A percentile compares a stretch with the other conserved stretches of the same genome.
These are phyloP conservation scores for Rhizopogon rudus DNA, from an alignment of 768 basidiomycete genomes.

Conservation along the genomic window DNA sequence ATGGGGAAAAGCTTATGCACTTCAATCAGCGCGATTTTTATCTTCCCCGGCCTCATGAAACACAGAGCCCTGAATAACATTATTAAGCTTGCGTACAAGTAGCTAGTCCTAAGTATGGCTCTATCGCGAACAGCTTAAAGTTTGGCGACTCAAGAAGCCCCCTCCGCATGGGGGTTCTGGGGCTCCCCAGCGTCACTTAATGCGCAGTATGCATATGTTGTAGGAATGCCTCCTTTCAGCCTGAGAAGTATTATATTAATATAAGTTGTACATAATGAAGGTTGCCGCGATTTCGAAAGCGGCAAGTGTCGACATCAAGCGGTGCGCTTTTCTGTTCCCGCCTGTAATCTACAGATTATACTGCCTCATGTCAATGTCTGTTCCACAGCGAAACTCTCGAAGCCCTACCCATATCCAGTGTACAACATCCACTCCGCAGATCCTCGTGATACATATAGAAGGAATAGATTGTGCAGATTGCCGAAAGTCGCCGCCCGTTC, in stretches of 20 bases:
- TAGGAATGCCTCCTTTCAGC: background rate
- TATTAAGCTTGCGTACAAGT: no score
- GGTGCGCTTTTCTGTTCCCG: background rate
- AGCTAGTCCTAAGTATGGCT: background rate
- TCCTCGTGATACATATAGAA: background rate
- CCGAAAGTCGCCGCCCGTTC: background rate
- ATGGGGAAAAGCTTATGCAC: slow-evolving; percentile 6
- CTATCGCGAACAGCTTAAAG: background rate
- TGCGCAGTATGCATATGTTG: no score
- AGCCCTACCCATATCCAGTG: background rate
- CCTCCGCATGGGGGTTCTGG: background rate
- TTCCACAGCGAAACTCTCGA: background rate
- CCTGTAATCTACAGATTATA: background rate
- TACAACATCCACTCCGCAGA: background rate
- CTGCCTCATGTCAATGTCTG: background rate
- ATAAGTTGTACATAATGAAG: no score
- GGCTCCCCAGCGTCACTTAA: background rate
- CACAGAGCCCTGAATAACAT: background rate
- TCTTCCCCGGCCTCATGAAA: background rate
- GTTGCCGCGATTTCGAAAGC: background rate
- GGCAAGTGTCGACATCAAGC: background rate
- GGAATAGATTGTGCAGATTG: background rate
- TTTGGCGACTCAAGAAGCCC: background rate
- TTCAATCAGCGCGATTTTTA: background rate
- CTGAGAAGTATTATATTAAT: no score